Conservation (phyloP, 768 basidiomycete genomes). For the Cystobasidium ongulense region DNA sequence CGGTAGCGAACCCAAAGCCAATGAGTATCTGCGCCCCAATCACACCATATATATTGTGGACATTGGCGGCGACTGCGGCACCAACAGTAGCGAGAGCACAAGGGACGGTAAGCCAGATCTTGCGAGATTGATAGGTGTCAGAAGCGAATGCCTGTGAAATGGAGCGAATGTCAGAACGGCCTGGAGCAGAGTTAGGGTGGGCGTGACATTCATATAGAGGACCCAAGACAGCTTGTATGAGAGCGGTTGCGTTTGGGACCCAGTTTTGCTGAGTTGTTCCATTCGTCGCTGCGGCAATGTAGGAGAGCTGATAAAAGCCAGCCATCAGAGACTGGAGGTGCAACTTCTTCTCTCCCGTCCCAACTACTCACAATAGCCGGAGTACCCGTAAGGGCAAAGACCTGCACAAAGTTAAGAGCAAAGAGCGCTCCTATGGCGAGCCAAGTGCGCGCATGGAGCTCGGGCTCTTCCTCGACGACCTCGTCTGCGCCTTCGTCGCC, state of each 20-base stretch:
- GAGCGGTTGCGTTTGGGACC: neutral
- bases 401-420: neutral
- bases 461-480: no score
- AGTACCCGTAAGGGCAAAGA: neutral
- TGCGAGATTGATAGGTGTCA: neutral
- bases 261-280: neutral
- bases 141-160: neutral
- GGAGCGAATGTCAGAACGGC: neutral
- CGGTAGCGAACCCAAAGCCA: neutral
- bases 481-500: no score
- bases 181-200: neutral
- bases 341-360: no score
- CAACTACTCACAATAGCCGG: neutral
- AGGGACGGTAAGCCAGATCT: neutral
- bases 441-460: neutral
- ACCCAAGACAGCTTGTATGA: neutral
- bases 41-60: neutral
- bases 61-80: neutral
- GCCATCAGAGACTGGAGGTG: neutral
- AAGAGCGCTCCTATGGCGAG: neutral
- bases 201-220: no score
- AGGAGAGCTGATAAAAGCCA: neutral
- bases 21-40: slow-evolving; percentile 3
- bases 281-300: neutral
- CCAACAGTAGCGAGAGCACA: neutral